Base-by-base conservation (phyloP, 306 rosid species). In the Betula pendula region DNA sequence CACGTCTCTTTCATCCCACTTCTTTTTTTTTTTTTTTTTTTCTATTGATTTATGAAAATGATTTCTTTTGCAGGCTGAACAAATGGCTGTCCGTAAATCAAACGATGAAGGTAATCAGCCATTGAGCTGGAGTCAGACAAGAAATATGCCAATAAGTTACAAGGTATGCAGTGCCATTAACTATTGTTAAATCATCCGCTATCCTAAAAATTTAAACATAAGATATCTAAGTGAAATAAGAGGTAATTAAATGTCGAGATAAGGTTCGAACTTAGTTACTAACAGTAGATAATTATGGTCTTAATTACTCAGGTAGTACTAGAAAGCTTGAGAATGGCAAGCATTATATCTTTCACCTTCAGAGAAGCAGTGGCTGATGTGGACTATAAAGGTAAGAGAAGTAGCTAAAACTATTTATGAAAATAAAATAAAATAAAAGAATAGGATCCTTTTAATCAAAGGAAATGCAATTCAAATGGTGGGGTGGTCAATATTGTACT, bases 281-380 rank as follows among this genome's bases (percentile, higher is more conserved):
- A 62, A 81, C 58, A 55, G 33, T n/a, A 20, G 38, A 78, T 70
- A 62, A 71, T 31, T 77, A 17, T 84, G 79, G 24, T 65, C 38
- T 56, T n/a, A n/a, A n/a, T n/a, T 85, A 19, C 19, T 72, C 85
- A 94, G 98, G 97, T 95, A 45, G 90, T 88, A 9, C 62, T 95
- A 16, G 98, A 95, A 82, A 92, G 91, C 77, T 87, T 95, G 87
- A 90, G 98, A 87, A 81, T 95, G 92, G 89, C 97, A 45, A 95
- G 95, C 85, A 83, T 95, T 56, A 95, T 95, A 80, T 92, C 98
- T 44, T 95, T 92, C 84, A 82, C 89, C 48, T 95, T 90, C 82
- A 88, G 98, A 74, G 98, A 95, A 82, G 98, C 98, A 52, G 93
- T 92, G 56, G 84, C 83, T 71, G 98, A 95, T 78, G 98, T 95